Percentiles rank a stretch among this genome's conserved stretches.
These are phyloP conservation scores for Alternaria panax DNA, from an alignment of 2,329 filamentous ascomycete species.

Conservation along the genomic window DNA sequence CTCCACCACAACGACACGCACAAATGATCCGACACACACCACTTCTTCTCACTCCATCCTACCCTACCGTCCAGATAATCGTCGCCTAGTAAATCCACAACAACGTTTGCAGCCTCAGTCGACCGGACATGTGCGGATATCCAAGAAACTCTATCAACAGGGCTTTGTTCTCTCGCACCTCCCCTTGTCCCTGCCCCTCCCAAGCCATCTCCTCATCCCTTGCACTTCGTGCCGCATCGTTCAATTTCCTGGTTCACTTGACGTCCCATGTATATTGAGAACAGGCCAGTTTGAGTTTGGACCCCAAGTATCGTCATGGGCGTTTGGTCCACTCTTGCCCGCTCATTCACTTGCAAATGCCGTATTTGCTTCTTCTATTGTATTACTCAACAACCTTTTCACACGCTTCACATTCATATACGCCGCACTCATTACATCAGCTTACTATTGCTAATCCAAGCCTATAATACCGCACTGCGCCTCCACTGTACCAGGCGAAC, in stretches of 20 bases:
- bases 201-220: neutral
- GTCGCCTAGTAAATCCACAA: neutral
- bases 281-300: neutral
- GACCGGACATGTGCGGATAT: neutral
- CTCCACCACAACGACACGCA: neutral
- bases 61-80: neutral
- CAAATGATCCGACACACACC: neutral
- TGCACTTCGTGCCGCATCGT: neutral
- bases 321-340: neutral
- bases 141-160: neutral
- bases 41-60: neutral
- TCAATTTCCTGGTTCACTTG: neutral
- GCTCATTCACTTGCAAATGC: neutral
- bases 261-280: neutral
- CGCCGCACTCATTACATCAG: no score
- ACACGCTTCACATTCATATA: no score
- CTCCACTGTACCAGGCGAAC: accelerated
- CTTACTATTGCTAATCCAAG: no score
- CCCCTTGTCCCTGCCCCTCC: neutral
- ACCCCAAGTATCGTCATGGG: neutral
- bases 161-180: neutral
- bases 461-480: no score
- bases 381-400: no score
- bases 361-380: neutral
- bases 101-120: neutral